These are phyloP conservation scores for Suillus plorans DNA, from an alignment of 768 basidiomycete species.

Conservation along the genomic window DNA sequence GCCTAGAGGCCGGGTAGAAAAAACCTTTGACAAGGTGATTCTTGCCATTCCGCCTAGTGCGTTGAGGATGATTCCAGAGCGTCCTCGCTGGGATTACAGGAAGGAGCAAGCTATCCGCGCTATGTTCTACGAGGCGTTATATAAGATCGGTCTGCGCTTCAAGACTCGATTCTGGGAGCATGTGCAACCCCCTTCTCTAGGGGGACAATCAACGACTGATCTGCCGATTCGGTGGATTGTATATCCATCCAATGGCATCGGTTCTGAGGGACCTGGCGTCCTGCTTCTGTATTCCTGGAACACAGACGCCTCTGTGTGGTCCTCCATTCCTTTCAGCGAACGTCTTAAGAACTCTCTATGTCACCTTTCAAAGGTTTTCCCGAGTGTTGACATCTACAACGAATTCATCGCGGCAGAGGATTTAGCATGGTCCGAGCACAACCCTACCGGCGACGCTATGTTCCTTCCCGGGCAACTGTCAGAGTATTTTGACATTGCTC, in stretches of 20 bases:
- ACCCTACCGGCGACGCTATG: slow-evolving; percentile 30
- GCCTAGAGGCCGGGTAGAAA: neutral
- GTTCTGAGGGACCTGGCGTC: slow-evolving; percentile 23
- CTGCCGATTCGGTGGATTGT: slow-evolving; percentile 35
- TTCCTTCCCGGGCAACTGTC: slow-evolving; percentile 28
- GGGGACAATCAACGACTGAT: slow-evolving; percentile 39
- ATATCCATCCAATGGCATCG: slow-evolving; percentile 37
- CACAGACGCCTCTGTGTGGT: slow-evolving; percentile 20
- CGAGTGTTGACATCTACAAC: slow-evolving; percentile 18
- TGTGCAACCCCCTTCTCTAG: slow-evolving; percentile 26
- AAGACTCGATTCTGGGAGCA: slow-evolving; percentile 36
- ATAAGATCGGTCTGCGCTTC: slow-evolving; percentile 38
- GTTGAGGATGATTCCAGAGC: slow-evolving; percentile 21
- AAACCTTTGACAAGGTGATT: slow-evolving; percentile 19
- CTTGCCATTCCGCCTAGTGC: slow-evolving; percentile 25
- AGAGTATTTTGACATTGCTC: slow-evolving; percentile 19
- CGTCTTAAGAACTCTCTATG: slow-evolving; percentile 18
- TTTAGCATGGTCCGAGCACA: slow-evolving; percentile 22
- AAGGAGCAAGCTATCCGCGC: slow-evolving; percentile 23
- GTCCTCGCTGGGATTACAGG: slow-evolving; percentile 16
- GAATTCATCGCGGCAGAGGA: slow-evolving; percentile 21
- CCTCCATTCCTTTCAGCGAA: slow-evolving; percentile 16
- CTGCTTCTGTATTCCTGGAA: slow-evolving; percentile 28
- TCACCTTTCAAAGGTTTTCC: slow-evolving; percentile 20
- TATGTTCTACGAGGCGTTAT: slow-evolving; percentile 25